Base-by-base conservation (phyloP, 805 yeast genomes). In the Ogataea naganishii region DNA sequence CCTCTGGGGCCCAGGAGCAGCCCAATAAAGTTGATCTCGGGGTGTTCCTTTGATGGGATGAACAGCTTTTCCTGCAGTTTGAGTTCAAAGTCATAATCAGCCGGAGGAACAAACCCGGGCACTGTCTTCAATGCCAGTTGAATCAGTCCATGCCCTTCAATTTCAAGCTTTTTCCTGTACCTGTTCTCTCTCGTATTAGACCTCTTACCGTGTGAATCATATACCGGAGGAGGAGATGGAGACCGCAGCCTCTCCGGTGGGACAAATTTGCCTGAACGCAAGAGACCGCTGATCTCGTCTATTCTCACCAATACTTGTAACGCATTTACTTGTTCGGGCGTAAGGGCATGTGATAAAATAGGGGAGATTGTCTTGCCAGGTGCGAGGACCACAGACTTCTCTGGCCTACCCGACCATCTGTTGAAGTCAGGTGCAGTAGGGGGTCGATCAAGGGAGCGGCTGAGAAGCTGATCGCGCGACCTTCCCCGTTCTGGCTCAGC, bases 1-100 rank as follows among this genome's bases (percentile, higher is more conserved):
- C 97, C 99, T 62, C 99, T 76, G 19, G 99, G 98, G 0, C 99
- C 99, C 29, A 92, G 56, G 14, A 92, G 58, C 30, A 81, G 64
- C 0, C 99, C 99, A 31, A 92, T 82, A 49, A 89, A 89, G 56
- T 92, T 92, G 43, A 92, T 79, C 29, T 80, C 89, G 0, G 97
- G 96, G 57, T 85, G 79, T 36, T 84, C 89, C 23, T 75, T 69
- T 3, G 74, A 82, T 1, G 97, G 97, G 10, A 92, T 70, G 50
- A 72, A 88, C 29, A 84, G 66, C 57, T 88, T 92, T 43, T 88
- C 95, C 26, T 69, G 66, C 5, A 85, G 75, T 42, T 72, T 77
- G 3, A 58, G 51, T 7, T 80, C 77, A 21, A 82, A 82, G 38
- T 66, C 60, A 53, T 83, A 89, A 49, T 80, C 88, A 16, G 62